A percentile compares a stretch with the other conserved stretches of the same genome.
Evolutionary conservation across 805 yeast species (phyloP).

Genomic region (Candida krabiensis): DNA sequence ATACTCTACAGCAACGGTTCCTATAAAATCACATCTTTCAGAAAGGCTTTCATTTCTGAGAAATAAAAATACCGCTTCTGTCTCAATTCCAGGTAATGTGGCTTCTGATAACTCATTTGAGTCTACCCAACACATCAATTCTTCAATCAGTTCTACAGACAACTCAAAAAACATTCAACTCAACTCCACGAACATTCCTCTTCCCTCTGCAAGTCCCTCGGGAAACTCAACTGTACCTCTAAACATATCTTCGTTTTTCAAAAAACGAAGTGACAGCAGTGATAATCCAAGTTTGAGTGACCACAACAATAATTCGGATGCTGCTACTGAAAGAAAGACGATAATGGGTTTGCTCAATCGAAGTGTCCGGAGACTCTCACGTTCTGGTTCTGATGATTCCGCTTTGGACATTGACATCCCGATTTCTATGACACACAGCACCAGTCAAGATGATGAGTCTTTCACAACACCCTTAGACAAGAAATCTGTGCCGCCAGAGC

Average conservation of each 20-base stretch:
- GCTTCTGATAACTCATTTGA: background rate
- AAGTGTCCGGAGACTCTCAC: slow-evolving; percentile 16
- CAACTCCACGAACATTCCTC: too few species aligned
- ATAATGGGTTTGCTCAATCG: slow-evolving; percentile 9
- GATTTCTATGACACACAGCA: background rate
- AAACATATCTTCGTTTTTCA: slow-evolving; percentile 2
- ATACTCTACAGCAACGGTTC: slow-evolving; percentile 5
- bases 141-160: too few species aligned
- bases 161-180: too few species aligned
- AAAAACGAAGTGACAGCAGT: slow-evolving; percentile 10
- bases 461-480: slow-evolving; percentile 23
- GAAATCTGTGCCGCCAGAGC: slow-evolving; percentile 42
- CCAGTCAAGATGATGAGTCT: slow-evolving; percentile 11
- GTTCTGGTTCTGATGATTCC: slow-evolving; percentile 19
- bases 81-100: background rate
- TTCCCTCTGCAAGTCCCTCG: too few species aligned
- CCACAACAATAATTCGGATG: slow-evolving; percentile 6
- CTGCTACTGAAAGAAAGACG: slow-evolving; percentile 8
- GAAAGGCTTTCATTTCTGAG: slow-evolving; percentile 13
- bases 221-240: too few species aligned
- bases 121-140: too few species aligned
- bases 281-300: slow-evolving; percentile 13
- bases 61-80: slow-evolving; percentile 5
- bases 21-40: slow-evolving; percentile 12
- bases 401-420: slow-evolving; percentile 11